Conservation (phyloP, 352 stramenopile genomes). For the Saprolegnia parasitica region DNA sequence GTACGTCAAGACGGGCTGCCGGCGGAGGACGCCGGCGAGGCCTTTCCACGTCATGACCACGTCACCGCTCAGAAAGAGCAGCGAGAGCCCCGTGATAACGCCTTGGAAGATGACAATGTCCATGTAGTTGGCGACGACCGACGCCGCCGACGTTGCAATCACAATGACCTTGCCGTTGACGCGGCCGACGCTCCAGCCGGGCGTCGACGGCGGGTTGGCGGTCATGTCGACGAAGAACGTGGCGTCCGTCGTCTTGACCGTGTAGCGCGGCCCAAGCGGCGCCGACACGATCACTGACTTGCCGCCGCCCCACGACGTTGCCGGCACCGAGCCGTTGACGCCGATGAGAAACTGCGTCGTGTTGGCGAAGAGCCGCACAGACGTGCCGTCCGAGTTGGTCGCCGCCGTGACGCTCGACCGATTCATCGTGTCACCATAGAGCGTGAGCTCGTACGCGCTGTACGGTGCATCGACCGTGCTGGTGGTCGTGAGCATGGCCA, state of each 20-base stretch:
- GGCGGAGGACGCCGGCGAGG: background rate
- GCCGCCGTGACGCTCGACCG: background rate
- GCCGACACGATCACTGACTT: background rate
- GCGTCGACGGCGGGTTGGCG: background rate
- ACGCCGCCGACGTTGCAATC: background rate
- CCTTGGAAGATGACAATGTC: slow-evolving; percentile 15
- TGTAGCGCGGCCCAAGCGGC: background rate
- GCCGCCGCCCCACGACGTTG: background rate
- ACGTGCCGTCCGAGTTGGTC: slow-evolving; percentile 7
- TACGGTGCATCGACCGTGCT: background rate
- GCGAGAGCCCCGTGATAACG: background rate
- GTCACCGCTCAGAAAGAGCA: slow-evolving; percentile 3
- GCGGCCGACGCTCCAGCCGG: slow-evolving; percentile 4
- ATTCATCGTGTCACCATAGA: slow-evolving; percentile 6
- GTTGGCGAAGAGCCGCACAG: background rate
- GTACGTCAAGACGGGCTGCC: slow-evolving; percentile 13
- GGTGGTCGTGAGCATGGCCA: slow-evolving; percentile 6
- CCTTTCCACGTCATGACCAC: slow-evolving; percentile 8
- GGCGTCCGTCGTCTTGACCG: background rate
- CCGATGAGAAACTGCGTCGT: slow-evolving; percentile 7
- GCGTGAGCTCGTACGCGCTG: slow-evolving; percentile 6
- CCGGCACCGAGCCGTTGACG: background rate
- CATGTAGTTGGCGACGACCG: slow-evolving; percentile 10
- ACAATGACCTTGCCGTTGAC: slow-evolving; percentile 11
- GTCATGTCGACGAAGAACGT: slow-evolving; percentile 8